Base-by-base conservation (phyloP, 768 basidiomycete genomes). In the Auricularia sp. region DNA sequence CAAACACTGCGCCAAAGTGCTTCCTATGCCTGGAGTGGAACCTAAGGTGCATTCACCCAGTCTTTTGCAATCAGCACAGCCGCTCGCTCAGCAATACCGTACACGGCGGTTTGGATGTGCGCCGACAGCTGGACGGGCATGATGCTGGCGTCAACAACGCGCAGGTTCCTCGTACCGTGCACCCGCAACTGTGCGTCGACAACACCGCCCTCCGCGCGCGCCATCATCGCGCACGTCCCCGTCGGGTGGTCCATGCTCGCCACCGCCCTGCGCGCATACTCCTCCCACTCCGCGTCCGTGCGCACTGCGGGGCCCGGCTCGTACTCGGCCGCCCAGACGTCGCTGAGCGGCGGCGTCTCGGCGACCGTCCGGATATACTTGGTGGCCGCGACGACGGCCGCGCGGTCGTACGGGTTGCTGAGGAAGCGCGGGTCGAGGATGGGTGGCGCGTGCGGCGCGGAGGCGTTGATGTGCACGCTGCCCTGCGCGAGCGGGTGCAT, bases 301-400 rank as follows among this genome's bases (percentile, higher is more conserved):
- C 73, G 70, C 18, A 87, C 81, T 3, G 66, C 66, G 0, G 79
- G 66, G 1, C 86, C 86, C 0, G 86, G 86, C 8, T 71, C 68
- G 8, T 75, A 70, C 72, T 86, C 85, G 16, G 61, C 68, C 71
- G 79, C 73, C 64, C 86, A 70, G 8, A 76, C 72, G 7, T 71
- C 67, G 61, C 71, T 78, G 3, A 90, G 74, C 0, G 88, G 87
- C 1, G 78, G 73, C 1, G 83, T 80, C 10, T 76, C 68, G 0
- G 80, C 84, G 44, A 88, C 70, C 65, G 70, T 78, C 29, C 87
- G 80, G 18, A 81, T 84, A 61, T 87, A 78, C 71, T 84, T 85
- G 64, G 86, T 72, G 34, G 83, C 86, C 72, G 85, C 80, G 54
- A 84, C 80, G 64, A 86, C 71, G 44, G 83, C 72, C 10, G 72